Percentiles rank a stretch among this genome's conserved stretches.
Evolutionary conservation across 2,329 filamentous ascomycete species (phyloP).

Genomic region (Blumeriella jaapii): DNA sequence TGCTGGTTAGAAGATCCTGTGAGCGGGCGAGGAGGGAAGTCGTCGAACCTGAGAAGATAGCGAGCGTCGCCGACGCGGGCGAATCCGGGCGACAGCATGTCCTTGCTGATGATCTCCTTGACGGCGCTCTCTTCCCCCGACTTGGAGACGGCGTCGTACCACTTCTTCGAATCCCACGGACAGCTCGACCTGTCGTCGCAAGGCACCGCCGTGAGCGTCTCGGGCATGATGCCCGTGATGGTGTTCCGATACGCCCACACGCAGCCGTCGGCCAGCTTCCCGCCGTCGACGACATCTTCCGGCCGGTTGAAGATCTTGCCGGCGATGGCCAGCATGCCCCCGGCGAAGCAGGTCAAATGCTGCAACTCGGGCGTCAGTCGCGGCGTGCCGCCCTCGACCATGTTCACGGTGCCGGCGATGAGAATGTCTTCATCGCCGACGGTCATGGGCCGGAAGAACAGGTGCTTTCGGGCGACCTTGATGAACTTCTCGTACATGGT

Average conservation of each 20-base stretch:
- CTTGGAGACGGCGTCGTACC: constrained; percentile 27
- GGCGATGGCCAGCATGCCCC: constrained; percentile 59
- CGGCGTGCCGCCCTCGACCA: constrained; percentile 36
- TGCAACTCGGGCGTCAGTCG: constrained; percentile 33
- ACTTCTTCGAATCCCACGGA: constrained; percentile 37
- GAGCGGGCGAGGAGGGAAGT: constrained; percentile 8
- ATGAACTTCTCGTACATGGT: constrained; percentile 36
- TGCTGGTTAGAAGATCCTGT: constrained; percentile 27
- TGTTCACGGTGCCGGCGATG: constrained; percentile 36
- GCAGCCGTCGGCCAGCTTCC: constrained; percentile 50
- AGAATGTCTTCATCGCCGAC: constrained; percentile 31
- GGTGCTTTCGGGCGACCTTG: constrained; percentile 33
- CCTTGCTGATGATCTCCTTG: constrained; percentile 9
- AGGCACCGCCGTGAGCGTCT: constrained; percentile 35
- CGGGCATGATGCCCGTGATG: constrained; percentile 50
- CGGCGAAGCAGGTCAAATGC: constrained; percentile 62
- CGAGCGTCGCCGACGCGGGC: constrained; percentile 15
- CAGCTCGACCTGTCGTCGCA: constrained; percentile 19
- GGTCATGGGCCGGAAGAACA: constrained; percentile 36
- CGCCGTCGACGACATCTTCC: constrained; percentile 43
- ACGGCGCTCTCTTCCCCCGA: constrained; percentile 8
- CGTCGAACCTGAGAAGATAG: constrained; percentile 19
- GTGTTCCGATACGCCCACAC: constrained; percentile 50
- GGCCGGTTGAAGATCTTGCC: constrained; percentile 47
- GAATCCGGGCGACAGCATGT: constrained; percentile 18